Percentiles rank a stretch among this genome's conserved stretches.
Conservation (phyloP, 257 asterid genomes). For the Plectranthus barbatus region DNA sequence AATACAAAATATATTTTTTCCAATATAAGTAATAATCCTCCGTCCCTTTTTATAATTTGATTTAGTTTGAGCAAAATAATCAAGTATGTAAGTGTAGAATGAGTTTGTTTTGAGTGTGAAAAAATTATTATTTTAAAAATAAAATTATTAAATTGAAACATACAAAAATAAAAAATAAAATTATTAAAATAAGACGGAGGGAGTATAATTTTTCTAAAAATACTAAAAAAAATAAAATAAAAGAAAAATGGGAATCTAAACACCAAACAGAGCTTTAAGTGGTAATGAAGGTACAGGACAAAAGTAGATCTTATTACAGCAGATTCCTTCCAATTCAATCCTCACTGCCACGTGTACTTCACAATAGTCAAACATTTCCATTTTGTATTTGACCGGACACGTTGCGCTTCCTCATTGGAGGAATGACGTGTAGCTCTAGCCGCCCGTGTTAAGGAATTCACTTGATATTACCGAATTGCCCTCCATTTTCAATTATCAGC, state of each 20-base stretch:
- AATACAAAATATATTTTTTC: too few relatives aligned
- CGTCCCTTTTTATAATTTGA: too few relatives aligned
- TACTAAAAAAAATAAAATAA: too few relatives aligned
- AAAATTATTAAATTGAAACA: too few relatives aligned
- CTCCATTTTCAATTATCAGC: not conserved
- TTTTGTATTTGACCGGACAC: not conserved
- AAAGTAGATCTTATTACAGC: not conserved
- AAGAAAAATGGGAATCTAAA: not conserved
- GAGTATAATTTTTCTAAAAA: too few relatives aligned
- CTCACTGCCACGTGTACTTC: conserved; percentile 41
- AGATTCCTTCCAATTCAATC: conserved; percentile 10
- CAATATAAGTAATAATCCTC: too few relatives aligned
- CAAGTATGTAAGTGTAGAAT: too few relatives aligned
- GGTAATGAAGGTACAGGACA: not conserved
- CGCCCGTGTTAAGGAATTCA: conserved; percentile 18
- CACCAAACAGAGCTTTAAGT: conserved; percentile 14
- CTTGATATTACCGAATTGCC: conserved; percentile 11
- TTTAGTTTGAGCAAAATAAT: too few relatives aligned
- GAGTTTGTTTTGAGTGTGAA: too few relatives aligned
- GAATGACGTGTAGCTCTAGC: conserved; percentile 23
- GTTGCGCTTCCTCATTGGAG: conserved; percentile 19
- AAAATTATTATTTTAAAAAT: too few relatives aligned
- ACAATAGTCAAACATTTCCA: conserved; percentile 10
- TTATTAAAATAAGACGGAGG: too few relatives aligned
- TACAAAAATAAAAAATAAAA: too few relatives aligned